Evolutionary conservation across 495 filamentous ascomycete species (phyloP), one percentile per base, ranked within the genome.

Genomic region (Neurospora hispaniola): DNA sequence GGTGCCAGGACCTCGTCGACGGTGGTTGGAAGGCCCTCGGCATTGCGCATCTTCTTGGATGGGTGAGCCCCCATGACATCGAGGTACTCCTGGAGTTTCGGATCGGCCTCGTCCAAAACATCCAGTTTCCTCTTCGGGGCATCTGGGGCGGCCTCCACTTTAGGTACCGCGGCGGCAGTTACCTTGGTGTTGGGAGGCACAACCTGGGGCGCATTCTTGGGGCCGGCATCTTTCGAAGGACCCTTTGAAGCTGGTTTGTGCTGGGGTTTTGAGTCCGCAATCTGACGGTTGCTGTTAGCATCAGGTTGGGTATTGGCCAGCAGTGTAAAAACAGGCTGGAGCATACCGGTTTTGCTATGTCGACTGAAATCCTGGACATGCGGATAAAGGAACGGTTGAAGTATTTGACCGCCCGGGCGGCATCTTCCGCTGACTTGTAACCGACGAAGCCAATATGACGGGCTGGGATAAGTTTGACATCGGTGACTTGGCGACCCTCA

Each of bases 371-470:
- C 88, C 89, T 96, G n/a, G 94, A 96, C 94, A 97, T 96, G 73
- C 94, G 93, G 74, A 99, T 92, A 81, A 94, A 99, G 73, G 94
- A 88, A 78, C 89, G 92, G 84, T 99, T 94, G 88, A 97, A 97
- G 83, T 97, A 97, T 78, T 92, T 93, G 74, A 95, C 91, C 69
- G 96, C 96, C 76, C 89, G 86, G 62, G 86, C 82, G 69, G 96
- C 96, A 76, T 91, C 91, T 74, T 94, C 88, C 59, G 89, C 85
- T 71, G 88, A 93, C 82, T 92, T 95, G 86, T 94, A 98, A 73
- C 96, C 96, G 73, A 99, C 89, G 86, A 97, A 99, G 75, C 94
- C 96, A 83, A 99, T 97, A 72, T 94, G 88, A 77, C 96, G 89
- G 76, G 92, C 88, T 23, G 94, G 89, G 79, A 98, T 90, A 73